Evolutionary conservation across 164 flowering plant species (phyloP).

Genomic region (Nelumbo lutea): DNA sequence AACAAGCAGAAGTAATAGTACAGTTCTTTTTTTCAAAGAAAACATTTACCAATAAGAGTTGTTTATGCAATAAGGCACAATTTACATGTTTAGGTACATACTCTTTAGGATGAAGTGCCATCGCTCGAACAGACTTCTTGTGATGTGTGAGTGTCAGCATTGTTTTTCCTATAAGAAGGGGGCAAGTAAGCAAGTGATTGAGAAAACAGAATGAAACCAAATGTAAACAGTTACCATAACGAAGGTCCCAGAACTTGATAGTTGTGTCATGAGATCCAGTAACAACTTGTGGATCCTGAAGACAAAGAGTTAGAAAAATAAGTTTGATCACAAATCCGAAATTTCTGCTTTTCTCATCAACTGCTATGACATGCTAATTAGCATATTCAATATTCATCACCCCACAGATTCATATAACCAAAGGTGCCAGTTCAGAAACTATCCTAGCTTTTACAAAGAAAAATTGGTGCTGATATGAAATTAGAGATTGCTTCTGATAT

Average conservation of each 20-base stretch:
- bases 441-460: no score
- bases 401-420: no score
- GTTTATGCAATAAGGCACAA: neutral
- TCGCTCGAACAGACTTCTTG: conserved; percentile 96
- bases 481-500: no score
- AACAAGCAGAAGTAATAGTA: neutral
- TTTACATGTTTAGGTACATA: conserved; percentile 27
- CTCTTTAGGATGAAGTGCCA: conserved; percentile 96
- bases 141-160: conserved; percentile 93
- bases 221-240: conserved; percentile 52
- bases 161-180: conserved; percentile 60
- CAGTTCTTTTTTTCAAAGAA: neutral
- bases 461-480: no score
- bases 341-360: neutral
- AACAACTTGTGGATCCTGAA: conserved; percentile 97
- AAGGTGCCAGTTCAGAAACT: no score
- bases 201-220: neutral
- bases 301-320: neutral
- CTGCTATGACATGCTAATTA: no score
- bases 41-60: neutral
- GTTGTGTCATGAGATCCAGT: conserved; percentile 98
- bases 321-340: neutral
- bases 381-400: no score
- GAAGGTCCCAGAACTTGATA: conserved; percentile 96
- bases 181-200: conserved; percentile 1